Evolutionary conservation across 768 basidiomycete genomes (phyloP), one percentile per base, ranked within the genome.

Genomic region (Trametes cingulata): DNA sequence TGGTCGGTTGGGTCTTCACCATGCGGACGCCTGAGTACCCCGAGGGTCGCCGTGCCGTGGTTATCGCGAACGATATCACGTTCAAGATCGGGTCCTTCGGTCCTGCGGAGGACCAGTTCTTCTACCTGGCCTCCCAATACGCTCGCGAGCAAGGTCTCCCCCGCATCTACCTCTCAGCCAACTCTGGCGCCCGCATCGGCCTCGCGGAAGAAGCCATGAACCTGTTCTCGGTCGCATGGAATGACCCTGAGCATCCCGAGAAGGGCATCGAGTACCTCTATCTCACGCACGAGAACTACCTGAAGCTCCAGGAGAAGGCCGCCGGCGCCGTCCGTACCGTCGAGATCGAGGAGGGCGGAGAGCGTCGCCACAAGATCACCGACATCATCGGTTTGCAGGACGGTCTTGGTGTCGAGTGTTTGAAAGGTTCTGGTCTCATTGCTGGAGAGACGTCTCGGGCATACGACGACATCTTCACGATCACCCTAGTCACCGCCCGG

Each of bases 381-480:
- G 93, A 94, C 68, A 87, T 98, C 72, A 95, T 98, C 65, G 97
- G 97, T 72, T 78, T 94, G n/a, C 94, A 97, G 72, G 92, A 99
- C 60, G 97, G 97, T 58, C 83, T 98, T 17, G 96, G 97, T 69
- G 97, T 99, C 25, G 97, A 98, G 74, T 97, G 87, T 54, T 77
- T 99, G 72, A 93, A 82, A 73, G 97, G 97, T 43, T 98, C 97
- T 25, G 97, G 96, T 73, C 86, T 99, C 64, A 98, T 99, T 69
- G 97, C 97, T 36, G 97, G 97, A 46, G 97, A 97, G 74, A 99
- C 97, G 0, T 96, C 95, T 35, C 86, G 97, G 35, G 97, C 97
- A 0, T 99, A 99, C 75, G 96, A 98, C 68, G 97, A 99, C 71
- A 98, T 99, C 72, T 99, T 99, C 82, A 99, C 97, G 49, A 96